Evolutionary conservation across 345 rosid species (phyloP).

Genomic region (Eucalyptus cloeziana): DNA sequence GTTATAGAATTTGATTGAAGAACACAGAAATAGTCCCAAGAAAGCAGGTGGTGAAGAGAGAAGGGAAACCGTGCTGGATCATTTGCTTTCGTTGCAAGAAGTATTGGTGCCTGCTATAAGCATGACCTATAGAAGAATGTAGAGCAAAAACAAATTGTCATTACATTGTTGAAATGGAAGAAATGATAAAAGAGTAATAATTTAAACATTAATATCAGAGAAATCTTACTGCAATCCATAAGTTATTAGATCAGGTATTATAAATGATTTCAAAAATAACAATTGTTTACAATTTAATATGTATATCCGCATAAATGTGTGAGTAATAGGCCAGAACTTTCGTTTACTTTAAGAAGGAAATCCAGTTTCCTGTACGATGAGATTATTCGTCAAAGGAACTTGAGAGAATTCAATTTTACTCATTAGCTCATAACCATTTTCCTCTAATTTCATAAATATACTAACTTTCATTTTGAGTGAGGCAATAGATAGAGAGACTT

Average conservation of each 20-base stretch:
- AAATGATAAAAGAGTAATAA: not conserved
- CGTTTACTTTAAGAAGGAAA: not conserved
- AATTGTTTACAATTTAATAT: not conserved
- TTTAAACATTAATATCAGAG: not conserved
- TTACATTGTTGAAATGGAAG: not conserved
- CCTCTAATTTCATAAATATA: not conserved
- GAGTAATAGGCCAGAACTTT: not conserved
- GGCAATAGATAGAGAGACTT: not conserved
- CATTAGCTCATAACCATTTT: not conserved
- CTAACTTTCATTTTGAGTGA: not conserved
- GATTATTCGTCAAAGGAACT: not conserved
- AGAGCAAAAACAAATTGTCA: not conserved
- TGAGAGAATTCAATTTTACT: not conserved
- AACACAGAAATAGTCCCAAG: too few species aligned
- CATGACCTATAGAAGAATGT: not conserved
- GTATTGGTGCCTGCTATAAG: constrained; percentile 39
- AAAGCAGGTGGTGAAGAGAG: too few species aligned
- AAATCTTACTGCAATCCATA: not conserved
- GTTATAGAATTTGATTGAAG: not conserved
- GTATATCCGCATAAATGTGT: not conserved
- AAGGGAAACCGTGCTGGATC: constrained; percentile 17
- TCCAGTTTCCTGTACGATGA: not conserved
- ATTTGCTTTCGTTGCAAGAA: constrained; percentile 10
- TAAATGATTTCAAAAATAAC: not conserved
- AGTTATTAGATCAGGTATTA: too few species aligned